phyloP scores from a whole-genome alignment of 2,329 filamentous ascomycete species.

The Whalleya microplaca region DNA sequence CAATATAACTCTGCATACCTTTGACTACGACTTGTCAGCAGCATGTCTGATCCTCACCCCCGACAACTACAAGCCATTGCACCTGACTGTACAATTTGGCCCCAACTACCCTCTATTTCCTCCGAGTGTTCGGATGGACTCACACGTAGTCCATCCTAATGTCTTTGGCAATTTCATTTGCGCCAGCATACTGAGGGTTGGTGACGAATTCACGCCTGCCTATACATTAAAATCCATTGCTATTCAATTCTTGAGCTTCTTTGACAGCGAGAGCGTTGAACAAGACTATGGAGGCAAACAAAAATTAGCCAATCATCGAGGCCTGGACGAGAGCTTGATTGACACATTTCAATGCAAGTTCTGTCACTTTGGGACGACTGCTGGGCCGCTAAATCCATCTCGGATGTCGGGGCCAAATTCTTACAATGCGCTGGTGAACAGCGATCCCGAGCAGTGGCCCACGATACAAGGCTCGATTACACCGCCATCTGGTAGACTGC shows the following conservation, averaged over 20 bases:
- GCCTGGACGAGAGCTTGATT: not conserved
- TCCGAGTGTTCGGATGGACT: conserved; percentile 46
- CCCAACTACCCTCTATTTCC: conserved; percentile 44
- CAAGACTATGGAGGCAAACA: conserved; percentile 37
- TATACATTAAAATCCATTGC: conserved; percentile 54
- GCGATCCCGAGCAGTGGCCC: conserved; percentile 14
- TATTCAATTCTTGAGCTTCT: conserved; percentile 57
- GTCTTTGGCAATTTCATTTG: conserved; percentile 50
- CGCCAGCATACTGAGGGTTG: conserved; percentile 48
- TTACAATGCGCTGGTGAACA: conserved; percentile 18
- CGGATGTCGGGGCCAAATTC: not conserved
- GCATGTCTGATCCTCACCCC: conserved; percentile 51
- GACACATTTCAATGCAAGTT: conserved; percentile 30
- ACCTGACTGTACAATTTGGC: conserved; percentile 46
- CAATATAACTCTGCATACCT: conserved; percentile 45
- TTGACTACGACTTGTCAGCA: conserved; percentile 40
- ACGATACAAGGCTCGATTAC: not conserved
- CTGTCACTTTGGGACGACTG: conserved; percentile 28
- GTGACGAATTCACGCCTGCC: conserved; percentile 50
- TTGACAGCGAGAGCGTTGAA: conserved; percentile 50
- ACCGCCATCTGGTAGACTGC: not conserved
- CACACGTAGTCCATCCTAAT: conserved; percentile 48
- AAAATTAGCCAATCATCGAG: conserved; percentile 34
- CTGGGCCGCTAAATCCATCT: not conserved
- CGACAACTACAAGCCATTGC: conserved; percentile 43